These are phyloP conservation scores for Ampelomyces quisqualis DNA, from an alignment of 2,329 filamentous ascomycete genomes.

Conservation along the genomic window DNA sequence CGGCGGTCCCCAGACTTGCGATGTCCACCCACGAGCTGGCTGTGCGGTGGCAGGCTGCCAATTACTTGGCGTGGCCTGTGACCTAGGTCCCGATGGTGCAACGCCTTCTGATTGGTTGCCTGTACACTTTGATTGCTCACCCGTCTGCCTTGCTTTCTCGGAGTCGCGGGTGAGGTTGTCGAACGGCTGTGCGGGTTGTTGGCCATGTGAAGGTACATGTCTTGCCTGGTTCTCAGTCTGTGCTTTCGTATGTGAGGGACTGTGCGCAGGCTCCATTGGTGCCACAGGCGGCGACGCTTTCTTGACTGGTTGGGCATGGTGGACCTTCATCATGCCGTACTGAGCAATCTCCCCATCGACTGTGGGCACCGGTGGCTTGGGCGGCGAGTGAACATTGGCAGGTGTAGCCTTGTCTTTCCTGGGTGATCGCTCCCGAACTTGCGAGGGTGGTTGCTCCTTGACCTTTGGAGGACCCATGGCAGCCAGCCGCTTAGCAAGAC, in stretches of 20 bases:
- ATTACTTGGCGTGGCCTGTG: conserved; percentile 26
- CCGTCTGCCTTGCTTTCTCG: conserved; percentile 16
- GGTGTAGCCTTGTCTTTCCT: conserved; percentile 50
- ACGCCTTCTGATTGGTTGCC: conserved; percentile 22
- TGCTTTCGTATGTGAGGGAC: conserved; percentile 25
- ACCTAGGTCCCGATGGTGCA: conserved; percentile 21
- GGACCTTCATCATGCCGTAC: conserved; percentile 64
- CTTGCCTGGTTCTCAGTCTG: conserved; percentile 22
- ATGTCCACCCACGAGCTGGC: conserved; percentile 34
- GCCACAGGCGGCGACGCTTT: conserved; percentile 25
- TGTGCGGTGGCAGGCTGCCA: conserved; percentile 32
- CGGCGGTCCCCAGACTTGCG: conserved; percentile 74
- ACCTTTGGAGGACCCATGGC: conserved; percentile 59
- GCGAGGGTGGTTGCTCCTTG: conserved; percentile 44
- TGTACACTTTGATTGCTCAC: conserved; percentile 18
- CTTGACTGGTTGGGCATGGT: conserved; percentile 56
- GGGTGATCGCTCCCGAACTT: conserved; percentile 33
- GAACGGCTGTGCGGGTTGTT: conserved; percentile 19
- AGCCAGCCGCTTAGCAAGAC: conserved; percentile 71
- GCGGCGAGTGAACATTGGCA: conserved; percentile 47
- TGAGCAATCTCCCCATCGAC: conserved; percentile 59
- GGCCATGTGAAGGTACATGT: conserved; percentile 18
- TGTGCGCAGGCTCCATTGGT: conserved; percentile 15
- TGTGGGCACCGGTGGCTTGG: conserved; percentile 60
- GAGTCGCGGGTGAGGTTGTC: conserved; percentile 25